Evolutionary conservation across 1,284 basidiomycete genomes (phyloP), one percentile per base, ranked within the genome.

Genomic region (Gymnopus androsaceus): DNA sequence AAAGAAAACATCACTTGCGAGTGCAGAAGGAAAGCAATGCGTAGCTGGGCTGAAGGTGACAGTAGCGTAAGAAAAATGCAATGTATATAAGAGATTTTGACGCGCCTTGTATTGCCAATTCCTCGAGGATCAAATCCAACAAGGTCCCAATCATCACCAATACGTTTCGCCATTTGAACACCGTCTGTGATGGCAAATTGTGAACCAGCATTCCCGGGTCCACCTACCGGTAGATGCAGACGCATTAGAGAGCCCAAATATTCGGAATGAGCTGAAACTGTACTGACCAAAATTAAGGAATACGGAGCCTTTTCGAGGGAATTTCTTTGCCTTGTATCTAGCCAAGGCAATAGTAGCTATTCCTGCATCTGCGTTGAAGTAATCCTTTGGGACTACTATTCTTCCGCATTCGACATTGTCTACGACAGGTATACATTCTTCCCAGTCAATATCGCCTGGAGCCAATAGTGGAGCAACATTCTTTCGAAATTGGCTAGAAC

Each of bases 71-170:
- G 37, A 44, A 21, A 48, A 27, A 17, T 42, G 23, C 14, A 30
- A 23, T 27, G 33, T 3, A 1, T 9, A 21, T 21, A 14, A 14
- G 41, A 15, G 4, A 8, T 7, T 9, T 27, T 28, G 34, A 55
- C 67, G n/a, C 54, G 72, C 71, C 56, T 59, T 1, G 74, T 72
- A 25, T 61, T 40, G 11, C 74, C 75, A 42, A 76, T 72, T 0
- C 76, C 77, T 52, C 76, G 65, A 15, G 75, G 76, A 59, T 77
- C 77, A 58, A 77, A 77, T 2, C 75, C 75, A 38, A 76, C 59
- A n/a, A 78, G 63, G 58, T 76, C 74, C 58, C 68, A 75, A 7
- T 73, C 64, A 28, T 64, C 61, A 15, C 72, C 71, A 27, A 74
- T 51, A 9, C 59, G 28, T 12, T 52, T 45, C 17, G 61, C 52